These are phyloP conservation scores for Choricystis sp. DNA, from an alignment of 139 green algal genomes.

Conservation along the genomic window DNA sequence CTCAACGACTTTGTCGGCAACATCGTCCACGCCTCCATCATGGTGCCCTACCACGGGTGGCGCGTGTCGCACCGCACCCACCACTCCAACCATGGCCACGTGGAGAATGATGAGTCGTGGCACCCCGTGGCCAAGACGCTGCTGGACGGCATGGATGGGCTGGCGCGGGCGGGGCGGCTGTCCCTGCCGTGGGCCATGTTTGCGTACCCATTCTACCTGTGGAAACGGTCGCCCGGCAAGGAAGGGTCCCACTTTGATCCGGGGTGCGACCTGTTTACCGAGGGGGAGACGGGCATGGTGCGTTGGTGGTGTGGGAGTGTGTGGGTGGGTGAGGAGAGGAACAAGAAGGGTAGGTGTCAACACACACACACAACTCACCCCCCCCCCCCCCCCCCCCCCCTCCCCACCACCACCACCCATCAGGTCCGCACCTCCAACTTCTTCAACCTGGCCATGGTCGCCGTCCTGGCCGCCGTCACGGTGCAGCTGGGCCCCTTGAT, in stretches of 20 bases:
- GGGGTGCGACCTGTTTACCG: constrained; percentile 63
- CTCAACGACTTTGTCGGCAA: constrained; percentile 88
- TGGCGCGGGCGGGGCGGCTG: constrained; percentile 50
- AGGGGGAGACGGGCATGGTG: constrained; percentile 36
- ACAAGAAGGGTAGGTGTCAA: not conserved
- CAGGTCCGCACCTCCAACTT: constrained; percentile 59
- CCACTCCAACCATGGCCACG: constrained; percentile 84
- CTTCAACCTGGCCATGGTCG: constrained; percentile 67
- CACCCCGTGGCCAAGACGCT: constrained; percentile 61
- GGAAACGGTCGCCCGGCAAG: constrained; percentile 70
- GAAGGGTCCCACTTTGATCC: constrained; percentile 81
- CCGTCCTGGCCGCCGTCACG: constrained; percentile 52
- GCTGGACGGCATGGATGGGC: constrained; percentile 16
- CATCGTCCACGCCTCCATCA: constrained; percentile 76
- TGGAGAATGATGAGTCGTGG: constrained; percentile 95
- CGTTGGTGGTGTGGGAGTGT: too few relatives aligned
- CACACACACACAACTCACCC: too few relatives aligned
- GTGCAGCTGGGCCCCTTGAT: constrained; percentile 44
- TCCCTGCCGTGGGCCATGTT: constrained; percentile 60
- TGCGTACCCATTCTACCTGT: constrained; percentile 88
- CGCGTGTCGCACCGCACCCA: constrained; percentile 82
- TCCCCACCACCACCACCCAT: too few relatives aligned
- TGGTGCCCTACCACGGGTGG: constrained; percentile 94
- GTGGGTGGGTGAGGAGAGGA: not conserved
- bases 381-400: too few relatives aligned